Conservation (phyloP, 176 grass and related monocot genomes). For the Triticum urartu region DNA sequence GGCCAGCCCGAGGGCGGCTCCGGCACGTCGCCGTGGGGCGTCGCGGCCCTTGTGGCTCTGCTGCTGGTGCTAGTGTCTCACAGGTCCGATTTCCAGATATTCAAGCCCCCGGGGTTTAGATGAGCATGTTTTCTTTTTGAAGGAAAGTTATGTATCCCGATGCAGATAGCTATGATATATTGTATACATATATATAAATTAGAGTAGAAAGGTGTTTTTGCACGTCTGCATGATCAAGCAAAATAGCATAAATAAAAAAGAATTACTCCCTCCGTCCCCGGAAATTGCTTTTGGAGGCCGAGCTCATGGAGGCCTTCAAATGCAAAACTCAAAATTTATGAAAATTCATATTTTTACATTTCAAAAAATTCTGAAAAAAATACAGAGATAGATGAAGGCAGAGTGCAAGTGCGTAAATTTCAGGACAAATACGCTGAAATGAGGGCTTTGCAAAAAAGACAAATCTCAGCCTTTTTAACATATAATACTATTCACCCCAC, state of each 20-base stretch:
- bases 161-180: neutral
- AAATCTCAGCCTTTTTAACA: no score
- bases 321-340: no score
- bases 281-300: no score
- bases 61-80: slow-evolving; percentile 29
- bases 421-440: no score
- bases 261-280: neutral
- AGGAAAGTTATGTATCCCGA: neutral
- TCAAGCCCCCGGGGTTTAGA: neutral
- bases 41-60: slow-evolving; percentile 8
- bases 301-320: no score
- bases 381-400: no score
- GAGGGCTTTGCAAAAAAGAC: no score
- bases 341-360: no score
- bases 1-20: neutral
- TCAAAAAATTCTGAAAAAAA: no score
- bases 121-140: neutral
- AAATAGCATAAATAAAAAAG: neutral
- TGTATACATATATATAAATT: neutral
- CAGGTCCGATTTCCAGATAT: neutral
- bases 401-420: no score
- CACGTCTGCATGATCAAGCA: neutral
- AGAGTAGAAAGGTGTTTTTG: neutral
- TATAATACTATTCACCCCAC: no score
- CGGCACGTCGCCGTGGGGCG: slow-evolving; percentile 21